Conservation (phyloP, 495 filamentous ascomycete species). For the Penicillium lagena region DNA sequence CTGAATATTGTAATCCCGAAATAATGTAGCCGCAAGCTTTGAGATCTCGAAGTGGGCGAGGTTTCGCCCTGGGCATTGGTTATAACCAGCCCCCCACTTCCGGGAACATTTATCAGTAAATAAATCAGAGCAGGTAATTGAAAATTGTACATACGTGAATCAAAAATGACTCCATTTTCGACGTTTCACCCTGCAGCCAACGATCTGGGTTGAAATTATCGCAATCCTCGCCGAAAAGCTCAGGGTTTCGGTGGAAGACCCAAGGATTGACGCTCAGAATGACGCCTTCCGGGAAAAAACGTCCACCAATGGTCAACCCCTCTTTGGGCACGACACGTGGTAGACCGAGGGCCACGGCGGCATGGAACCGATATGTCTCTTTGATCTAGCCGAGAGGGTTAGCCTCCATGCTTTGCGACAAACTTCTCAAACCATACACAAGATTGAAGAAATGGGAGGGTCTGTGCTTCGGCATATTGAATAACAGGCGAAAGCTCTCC, state of each 20-base stretch:
- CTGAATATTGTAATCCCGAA: constrained; percentile 36
- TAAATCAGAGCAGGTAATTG: neutral
- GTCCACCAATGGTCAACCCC: constrained; percentile 21
- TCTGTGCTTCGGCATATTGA: constrained; percentile 17
- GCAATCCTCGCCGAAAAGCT: constrained; percentile 38
- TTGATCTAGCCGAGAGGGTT: constrained; percentile 26
- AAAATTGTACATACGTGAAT: constrained; percentile 14
- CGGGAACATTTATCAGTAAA: neutral
- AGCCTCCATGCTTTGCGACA: neutral
- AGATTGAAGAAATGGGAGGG: constrained; percentile 31
- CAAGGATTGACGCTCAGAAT: constrained; percentile 39
- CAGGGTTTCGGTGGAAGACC: constrained; percentile 35
- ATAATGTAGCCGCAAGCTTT: constrained; percentile 32
- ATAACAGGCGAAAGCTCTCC: constrained; percentile 20
- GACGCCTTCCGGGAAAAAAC: constrained; percentile 32
- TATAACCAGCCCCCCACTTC: constrained; percentile 39
- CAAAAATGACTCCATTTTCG: constrained; percentile 27
- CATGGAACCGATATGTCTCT: constrained; percentile 45
- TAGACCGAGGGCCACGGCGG: constrained; percentile 18
- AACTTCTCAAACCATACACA: constrained; percentile 14
- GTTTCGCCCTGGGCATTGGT: constrained; percentile 34
- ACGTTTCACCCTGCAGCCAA: constrained; percentile 29
- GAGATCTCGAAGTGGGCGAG: constrained; percentile 41
- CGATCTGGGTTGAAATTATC: constrained; percentile 39
- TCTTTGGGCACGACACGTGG: constrained; percentile 22